Base-by-base conservation (phyloP, 2,329 filamentous ascomycete species). In the Colletotrichum cordylinicola region DNA sequence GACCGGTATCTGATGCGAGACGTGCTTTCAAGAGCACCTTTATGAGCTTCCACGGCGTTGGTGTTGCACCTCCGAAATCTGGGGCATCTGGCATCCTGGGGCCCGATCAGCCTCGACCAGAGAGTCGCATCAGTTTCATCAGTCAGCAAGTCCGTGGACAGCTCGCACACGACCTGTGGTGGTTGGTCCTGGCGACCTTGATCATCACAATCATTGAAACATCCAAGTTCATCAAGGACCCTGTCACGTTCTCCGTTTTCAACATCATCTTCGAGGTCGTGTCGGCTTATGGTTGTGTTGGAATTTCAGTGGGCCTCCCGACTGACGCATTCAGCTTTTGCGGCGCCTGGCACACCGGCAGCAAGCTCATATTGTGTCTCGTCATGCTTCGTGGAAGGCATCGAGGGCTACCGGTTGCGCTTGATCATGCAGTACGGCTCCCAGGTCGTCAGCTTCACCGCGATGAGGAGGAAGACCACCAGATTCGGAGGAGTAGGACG, bases 151-250 rank as follows among this genome's bases (percentile, higher is more conserved):
- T 93, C 24, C 89, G 91, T 18, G 89, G 89, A 10, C 92, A 94
- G 80, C 87, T 94, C 4, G 90, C 91, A 37, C 91, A 94, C 81
- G 93, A 94, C 79, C 85, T 94, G 15, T 94, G 92, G 92, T 92
- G 89, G 85, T 89, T 94, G 16, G 88, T 91, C 3, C 82, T 93
- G 1, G 90, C 91, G 3, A 87, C 93, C 6, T 86, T 93, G 65
- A 82, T 92, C 48, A 92, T 94, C 73, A 87, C 88, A 66, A 88
- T 90, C 56, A 91, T 93, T 66, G 92, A 94, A 80, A 90, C 89
- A 3, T 82, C 84, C 6, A 88, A 91, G 72, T 91, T 91, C 71
- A 83, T 87, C 2, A 79, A 81, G 5, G 87, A 91, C 64, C 90
- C 91, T 0, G 83, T 83, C 13, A 88, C 81, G 35, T 93, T 88